Base-by-base conservation (phyloP, 768 basidiomycete genomes). In the Tylopilus cervinicoccineus region DNA sequence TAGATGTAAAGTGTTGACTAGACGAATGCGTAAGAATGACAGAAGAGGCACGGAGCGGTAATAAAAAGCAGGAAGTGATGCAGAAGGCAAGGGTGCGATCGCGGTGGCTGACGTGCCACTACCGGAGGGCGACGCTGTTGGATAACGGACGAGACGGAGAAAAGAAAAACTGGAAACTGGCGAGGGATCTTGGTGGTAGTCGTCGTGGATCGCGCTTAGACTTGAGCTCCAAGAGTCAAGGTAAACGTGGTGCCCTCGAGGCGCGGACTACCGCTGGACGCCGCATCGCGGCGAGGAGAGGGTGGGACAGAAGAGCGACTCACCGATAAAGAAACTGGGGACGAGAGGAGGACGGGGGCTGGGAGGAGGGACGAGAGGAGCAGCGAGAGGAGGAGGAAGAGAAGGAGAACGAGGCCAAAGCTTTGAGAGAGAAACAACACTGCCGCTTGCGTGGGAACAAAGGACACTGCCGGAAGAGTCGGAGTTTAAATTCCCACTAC, bases 401-500 rank as follows among this genome's bases (percentile, higher is more conserved):
- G 58, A 51, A 42, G 54, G 52, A 57, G 59, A 51, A 53, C 36
- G 45, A 52, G 60, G 54, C n/a, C n/a, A n/a, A n/a, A n/a, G 57
- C 58, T 55, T 61, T 50, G 56, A 69, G 71, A 71, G 73, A 72
- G 67, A 65, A 68, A 69, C 69, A 68, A 67, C 70, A 68, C 67
- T 67, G 67, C 70, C 66, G 68, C 65, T 68, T 65, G 29, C 77
- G 78, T 69, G 65, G 47, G 65, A 69, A 59, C 13, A 57, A 55
- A 48, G 46, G 53, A 49, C 43, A 61, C 53, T 44, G 61, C 62
- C 60, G 51, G 52, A 48, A 39, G 36, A 54, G 33, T 59, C 78
- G 78, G 78, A 78, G 76, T 72, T 73, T 73, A 45, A 79, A 48
- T 65, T 59, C 23, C n/a, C n/a, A n/a, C n/a, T n/a, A n/a, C n/a